phyloP scores from a whole-genome alignment of 306 rosid species.

The Datisca glomerata region DNA sequence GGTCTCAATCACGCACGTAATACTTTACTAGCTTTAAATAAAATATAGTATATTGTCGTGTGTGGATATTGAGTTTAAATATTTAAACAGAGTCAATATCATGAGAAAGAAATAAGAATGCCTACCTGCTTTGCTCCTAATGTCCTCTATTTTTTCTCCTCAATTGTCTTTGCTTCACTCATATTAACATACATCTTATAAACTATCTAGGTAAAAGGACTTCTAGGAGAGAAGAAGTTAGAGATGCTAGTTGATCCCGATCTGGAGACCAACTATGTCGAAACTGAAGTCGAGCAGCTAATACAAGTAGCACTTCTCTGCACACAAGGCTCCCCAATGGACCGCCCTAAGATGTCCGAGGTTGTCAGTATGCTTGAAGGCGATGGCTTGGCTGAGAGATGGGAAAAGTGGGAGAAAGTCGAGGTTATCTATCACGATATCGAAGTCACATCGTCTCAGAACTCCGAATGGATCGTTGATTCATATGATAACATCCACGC shows the following conservation, averaged over 20 bases:
- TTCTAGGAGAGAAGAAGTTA: slow-evolving; percentile 15
- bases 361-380: slow-evolving; percentile 11
- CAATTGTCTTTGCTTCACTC: no score
- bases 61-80: no score
- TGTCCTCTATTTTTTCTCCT: no score
- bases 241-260: slow-evolving; percentile 17
- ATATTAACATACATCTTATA: no score
- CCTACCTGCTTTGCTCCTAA: no score
- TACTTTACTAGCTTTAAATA: no score
- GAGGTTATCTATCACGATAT: slow-evolving; percentile 8
- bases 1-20: no score
- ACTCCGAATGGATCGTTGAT: slow-evolving; percentile 11
- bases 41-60: no score
- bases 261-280: slow-evolving; percentile 10
- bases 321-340: slow-evolving; percentile 13
- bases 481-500: slow-evolving; percentile 3
- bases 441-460: slow-evolving; percentile 7
- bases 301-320: slow-evolving; percentile 19
- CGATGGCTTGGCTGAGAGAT: slow-evolving; percentile 6
- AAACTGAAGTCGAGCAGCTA: slow-evolving; percentile 14
- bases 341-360: slow-evolving; percentile 14
- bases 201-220: slow-evolving; percentile 10
- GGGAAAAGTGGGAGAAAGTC: slow-evolving; percentile 12
- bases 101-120: no score
- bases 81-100: no score